Evolutionary conservation across 2,329 filamentous ascomycete genomes (phyloP).

Genomic region (Fusarium tanahbumbuense): DNA sequence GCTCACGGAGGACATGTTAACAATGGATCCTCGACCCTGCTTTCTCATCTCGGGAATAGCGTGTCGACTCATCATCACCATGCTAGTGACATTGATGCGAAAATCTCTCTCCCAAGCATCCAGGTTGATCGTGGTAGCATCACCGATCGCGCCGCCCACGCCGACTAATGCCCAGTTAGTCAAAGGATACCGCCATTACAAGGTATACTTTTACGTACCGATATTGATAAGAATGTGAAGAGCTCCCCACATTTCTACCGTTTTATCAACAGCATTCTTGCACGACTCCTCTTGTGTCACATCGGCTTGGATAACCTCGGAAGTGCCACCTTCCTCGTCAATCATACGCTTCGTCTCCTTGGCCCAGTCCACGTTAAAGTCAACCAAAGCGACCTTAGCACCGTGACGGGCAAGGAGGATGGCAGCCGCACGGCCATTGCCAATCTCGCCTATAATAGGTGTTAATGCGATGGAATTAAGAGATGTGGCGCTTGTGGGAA

Average conservation of each 20-base stretch:
- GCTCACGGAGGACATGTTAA: constrained; percentile 13
- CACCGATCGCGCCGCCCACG: constrained; percentile 6
- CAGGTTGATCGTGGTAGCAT: constrained; percentile 4
- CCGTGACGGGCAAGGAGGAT: constrained; percentile 9
- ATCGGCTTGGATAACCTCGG: constrained; percentile 9
- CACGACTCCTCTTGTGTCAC: constrained; percentile 9
- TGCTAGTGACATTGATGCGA: constrained; percentile 13
- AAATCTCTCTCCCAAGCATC: constrained; percentile 17
- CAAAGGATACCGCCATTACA: too few relatives aligned
- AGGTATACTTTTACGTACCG: not conserved
- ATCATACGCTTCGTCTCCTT: constrained; percentile 12
- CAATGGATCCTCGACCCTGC: constrained; percentile 5
- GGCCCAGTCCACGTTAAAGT: constrained; percentile 9
- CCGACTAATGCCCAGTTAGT: not conserved
- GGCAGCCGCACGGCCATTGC: constrained; percentile 8
- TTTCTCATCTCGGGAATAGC: constrained; percentile 14
- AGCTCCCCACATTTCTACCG: constrained; percentile 5
- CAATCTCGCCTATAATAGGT: constrained; percentile 1
- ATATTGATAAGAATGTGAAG: constrained; percentile 15
- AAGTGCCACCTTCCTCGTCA: constrained; percentile 7
- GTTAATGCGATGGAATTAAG: too few relatives aligned
- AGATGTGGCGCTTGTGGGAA: too few relatives aligned
- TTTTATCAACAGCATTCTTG: constrained; percentile 9
- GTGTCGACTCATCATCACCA: constrained; percentile 13
- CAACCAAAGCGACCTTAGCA: constrained; percentile 5